These are phyloP conservation scores for Chlorophyllum brunneum DNA, from an alignment of 768 basidiomycete species.

Conservation along the genomic window DNA sequence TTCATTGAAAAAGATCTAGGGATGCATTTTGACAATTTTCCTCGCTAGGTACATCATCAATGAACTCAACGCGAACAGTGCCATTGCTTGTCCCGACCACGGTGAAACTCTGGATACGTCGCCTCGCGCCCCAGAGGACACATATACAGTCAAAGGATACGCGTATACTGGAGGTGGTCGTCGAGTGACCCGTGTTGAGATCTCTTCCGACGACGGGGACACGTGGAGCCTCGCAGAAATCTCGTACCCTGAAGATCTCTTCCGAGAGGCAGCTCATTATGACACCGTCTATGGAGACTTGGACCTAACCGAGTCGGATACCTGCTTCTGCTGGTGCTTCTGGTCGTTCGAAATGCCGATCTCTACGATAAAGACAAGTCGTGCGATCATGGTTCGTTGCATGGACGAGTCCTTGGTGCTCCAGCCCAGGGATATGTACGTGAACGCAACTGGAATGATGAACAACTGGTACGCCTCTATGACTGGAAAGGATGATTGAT, in stretches of 20 bases:
- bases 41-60: conserved; percentile 35
- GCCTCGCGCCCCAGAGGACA: conserved; percentile 7
- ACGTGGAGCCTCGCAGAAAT: conserved; percentile 42
- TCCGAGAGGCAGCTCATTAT: conserved; percentile 31
- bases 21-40: too few species aligned
- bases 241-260: conserved; percentile 47
- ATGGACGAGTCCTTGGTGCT: conserved; percentile 48
- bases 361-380: too few species aligned
- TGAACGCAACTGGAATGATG: conserved; percentile 61
- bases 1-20: background rate
- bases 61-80: conserved; percentile 59
- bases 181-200: conserved; percentile 51
- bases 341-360: too few species aligned
- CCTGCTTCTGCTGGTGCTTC: too few species aligned
- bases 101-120: conserved; percentile 35
- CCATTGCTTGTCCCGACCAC: conserved; percentile 53
- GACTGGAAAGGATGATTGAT: background rate
- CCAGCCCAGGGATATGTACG: conserved; percentile 56
- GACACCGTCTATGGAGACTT: conserved; percentile 45
- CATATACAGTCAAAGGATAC: conserved; percentile 49
- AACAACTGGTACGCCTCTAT: conserved; percentile 48
- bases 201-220: too few species aligned
- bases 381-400: too few species aligned
- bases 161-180: conserved; percentile 62
- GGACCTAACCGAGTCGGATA: conserved; percentile 44